Percentiles rank a stretch among this genome's conserved stretches.
phyloP scores from a whole-genome alignment of 495 filamentous ascomycete genomes.

The Clohesyomyces aquaticus region DNA sequence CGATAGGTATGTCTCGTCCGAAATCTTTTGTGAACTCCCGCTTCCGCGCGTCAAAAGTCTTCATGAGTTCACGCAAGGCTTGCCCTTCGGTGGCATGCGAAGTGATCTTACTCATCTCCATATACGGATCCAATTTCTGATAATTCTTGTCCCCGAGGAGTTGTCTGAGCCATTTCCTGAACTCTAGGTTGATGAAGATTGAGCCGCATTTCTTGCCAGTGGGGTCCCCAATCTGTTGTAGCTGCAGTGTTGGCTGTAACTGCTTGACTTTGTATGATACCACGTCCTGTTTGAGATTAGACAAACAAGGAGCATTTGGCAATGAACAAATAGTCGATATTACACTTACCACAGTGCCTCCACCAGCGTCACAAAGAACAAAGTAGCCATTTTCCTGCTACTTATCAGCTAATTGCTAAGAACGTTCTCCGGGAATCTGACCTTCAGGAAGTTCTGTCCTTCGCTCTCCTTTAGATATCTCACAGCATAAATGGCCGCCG shows the following conservation, averaged over 20 bases:
- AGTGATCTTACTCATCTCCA: constrained; percentile 13
- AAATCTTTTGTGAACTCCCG: constrained; percentile 7
- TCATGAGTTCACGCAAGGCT: constrained; percentile 27
- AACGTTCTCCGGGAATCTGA: background rate
- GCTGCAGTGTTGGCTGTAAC: constrained; percentile 21
- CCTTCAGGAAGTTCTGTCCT: constrained; percentile 14
- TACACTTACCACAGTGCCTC: constrained; percentile 26
- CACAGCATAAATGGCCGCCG: constrained; percentile 26
- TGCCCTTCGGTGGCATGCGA: constrained; percentile 33
- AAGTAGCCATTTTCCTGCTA: constrained; percentile 18
- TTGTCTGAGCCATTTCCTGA: constrained; percentile 29
- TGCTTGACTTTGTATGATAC: constrained; percentile 31
- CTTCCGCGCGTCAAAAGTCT: constrained; percentile 24
- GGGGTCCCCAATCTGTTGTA: constrained; percentile 17
- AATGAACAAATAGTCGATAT: background rate
- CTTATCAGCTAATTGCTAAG: background rate
- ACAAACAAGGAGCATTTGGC: background rate
- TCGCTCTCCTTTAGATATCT: constrained; percentile 11
- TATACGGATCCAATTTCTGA: constrained; percentile 19
- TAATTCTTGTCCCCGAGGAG: constrained; percentile 22
- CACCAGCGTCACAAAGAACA: constrained; percentile 31
- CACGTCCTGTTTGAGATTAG: constrained; percentile 19
- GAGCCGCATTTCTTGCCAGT: constrained; percentile 29
- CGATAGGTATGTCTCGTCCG: constrained; percentile 17
- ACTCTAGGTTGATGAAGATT: constrained; percentile 32